A percentile compares a stretch with the other conserved stretches of the same genome.
Evolutionary conservation across 306 rosid species (phyloP).

Genomic region (Glycine soja): DNA sequence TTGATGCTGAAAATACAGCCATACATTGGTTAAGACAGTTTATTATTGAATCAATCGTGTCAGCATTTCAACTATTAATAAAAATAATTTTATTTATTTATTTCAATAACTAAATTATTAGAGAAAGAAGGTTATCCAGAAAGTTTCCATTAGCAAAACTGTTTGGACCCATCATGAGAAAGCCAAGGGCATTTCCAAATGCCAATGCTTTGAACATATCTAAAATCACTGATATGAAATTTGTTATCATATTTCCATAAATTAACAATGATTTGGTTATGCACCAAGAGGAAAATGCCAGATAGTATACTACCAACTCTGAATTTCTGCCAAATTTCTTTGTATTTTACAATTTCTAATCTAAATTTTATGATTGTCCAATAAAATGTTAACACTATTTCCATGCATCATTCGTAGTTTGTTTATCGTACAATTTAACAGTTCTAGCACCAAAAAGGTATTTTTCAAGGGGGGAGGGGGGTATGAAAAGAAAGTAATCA

Average conservation of each 20-base stretch:
- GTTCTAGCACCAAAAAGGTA: neutral
- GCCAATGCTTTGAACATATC: neutral
- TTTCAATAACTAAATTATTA: neutral
- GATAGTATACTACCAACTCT: neutral
- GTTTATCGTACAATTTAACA: neutral
- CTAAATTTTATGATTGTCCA: too few species aligned
- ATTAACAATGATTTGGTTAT: neutral
- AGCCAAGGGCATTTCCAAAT: neutral
- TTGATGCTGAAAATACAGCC: neutral
- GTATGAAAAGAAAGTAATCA: neutral
- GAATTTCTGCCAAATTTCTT: neutral
- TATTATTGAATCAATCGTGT: constrained; percentile 3
- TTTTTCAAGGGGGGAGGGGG: neutral
- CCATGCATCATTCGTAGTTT: neutral
- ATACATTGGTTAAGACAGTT: neutral
- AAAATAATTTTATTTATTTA: neutral
- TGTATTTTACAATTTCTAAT: neutral
- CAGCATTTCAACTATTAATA: neutral
- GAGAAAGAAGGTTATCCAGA: neutral
- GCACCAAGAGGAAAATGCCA: neutral
- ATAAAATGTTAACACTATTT: neutral
- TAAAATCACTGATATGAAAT: neutral
- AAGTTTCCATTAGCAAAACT: neutral
- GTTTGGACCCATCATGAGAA: neutral
- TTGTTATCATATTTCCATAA: neutral